Conservation (phyloP, 129 eudicot genomes). For the Chrysanthemum makinoi region DNA sequence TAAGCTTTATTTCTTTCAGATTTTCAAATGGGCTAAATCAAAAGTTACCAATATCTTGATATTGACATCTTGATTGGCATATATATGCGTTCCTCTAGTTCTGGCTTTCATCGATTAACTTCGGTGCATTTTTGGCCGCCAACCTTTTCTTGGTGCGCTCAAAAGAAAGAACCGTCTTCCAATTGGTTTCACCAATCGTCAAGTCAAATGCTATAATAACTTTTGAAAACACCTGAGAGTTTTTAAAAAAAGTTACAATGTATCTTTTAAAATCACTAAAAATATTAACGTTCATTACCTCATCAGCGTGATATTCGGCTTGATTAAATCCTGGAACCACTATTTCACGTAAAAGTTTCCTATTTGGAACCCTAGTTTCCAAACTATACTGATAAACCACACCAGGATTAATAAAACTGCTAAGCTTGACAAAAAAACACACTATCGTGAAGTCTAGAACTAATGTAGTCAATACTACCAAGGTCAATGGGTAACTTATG, state of each 20-base stretch:
- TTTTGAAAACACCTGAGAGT: conserved; percentile 66
- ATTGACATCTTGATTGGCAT: no score
- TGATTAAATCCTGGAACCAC: conserved; percentile 72
- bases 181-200: no score
- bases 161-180: no score
- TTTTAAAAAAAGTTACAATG: not conserved
- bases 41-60: no score
- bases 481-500: conserved; percentile 73
- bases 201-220: not conserved
- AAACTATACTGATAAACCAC: conserved; percentile 61
- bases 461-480: conserved; percentile 59
- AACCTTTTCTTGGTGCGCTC: no score
- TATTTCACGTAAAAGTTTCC: conserved; percentile 59
- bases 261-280: not conserved
- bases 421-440: conserved; percentile 55
- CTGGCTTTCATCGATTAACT: no score
- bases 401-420: conserved; percentile 82
- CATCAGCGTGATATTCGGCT: conserved; percentile 46
- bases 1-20: no score
- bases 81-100: no score
- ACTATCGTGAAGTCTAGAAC: conserved; percentile 60
- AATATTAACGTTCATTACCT: conserved; percentile 38
- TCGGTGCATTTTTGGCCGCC: no score
- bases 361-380: conserved; percentile 40
- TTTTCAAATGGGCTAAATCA: no score